Percentiles rank a stretch among this genome's conserved stretches.
These are phyloP conservation scores for Melastoma malabathricum DNA, from an alignment of 345 rosid genomes.

Conservation along the genomic window DNA sequence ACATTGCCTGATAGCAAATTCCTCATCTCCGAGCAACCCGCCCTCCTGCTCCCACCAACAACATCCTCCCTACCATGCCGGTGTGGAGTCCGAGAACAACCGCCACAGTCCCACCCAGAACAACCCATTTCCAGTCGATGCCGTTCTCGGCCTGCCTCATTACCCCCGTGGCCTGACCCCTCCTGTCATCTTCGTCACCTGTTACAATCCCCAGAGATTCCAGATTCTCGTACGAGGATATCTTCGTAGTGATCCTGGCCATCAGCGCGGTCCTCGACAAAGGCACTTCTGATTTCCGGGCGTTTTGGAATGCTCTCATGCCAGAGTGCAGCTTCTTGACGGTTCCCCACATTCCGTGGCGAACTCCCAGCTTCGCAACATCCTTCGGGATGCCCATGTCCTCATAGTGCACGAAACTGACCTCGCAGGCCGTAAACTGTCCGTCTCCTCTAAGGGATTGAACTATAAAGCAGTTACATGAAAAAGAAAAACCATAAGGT, in stretches of 20 bases:
- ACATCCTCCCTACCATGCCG: conserved; percentile 56
- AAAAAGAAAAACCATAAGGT: no score
- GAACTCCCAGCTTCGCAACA: conserved; percentile 82
- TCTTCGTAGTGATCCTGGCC: conserved; percentile 64
- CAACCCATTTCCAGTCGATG: conserved; percentile 87
- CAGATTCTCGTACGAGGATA: conserved; percentile 24
- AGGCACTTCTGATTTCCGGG: conserved; percentile 37
- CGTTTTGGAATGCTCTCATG: conserved; percentile 76
- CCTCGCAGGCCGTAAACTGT: conserved; percentile 71
- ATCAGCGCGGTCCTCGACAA: conserved; percentile 57
- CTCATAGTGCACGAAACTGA: conserved; percentile 70
- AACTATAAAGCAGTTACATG: conserved; percentile 20
- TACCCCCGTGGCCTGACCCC: conserved; percentile 4
- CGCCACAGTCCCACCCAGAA: conserved; percentile 67
- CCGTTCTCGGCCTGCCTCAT: conserved; percentile 32
- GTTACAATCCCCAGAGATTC: conserved; percentile 25
- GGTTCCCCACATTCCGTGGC: conserved; percentile 98
- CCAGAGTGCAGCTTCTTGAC: conserved; percentile 78
- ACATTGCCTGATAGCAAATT: not conserved
- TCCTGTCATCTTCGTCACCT: conserved; percentile 40
- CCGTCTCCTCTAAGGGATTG: conserved; percentile 88
- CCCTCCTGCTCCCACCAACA: conserved; percentile 73
- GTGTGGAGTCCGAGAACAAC: conserved; percentile 63
- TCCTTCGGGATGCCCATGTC: conserved; percentile 99
- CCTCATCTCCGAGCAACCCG: conserved; percentile 67